Conservation (phyloP, 2,329 filamentous ascomycete genomes). For the Beauveria bassiana region DNA sequence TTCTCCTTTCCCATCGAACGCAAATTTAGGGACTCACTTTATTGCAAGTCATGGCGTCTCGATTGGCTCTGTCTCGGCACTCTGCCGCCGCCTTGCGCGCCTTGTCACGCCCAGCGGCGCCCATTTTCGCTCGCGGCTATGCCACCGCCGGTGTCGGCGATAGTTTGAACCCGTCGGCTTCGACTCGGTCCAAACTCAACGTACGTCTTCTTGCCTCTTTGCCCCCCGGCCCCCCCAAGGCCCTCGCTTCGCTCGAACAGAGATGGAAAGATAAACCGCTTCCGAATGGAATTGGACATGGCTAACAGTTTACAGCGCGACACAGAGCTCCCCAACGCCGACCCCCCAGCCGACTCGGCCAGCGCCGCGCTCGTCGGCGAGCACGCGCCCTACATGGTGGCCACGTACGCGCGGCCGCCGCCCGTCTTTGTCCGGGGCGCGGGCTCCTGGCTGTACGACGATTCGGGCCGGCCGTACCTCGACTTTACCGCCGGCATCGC, state of each 20-base stretch:
- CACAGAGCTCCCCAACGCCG: conserved; percentile 51
- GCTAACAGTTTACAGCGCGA: conserved; percentile 19
- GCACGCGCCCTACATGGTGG: conserved; percentile 83
- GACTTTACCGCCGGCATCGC: conserved; percentile 96
- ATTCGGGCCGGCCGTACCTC: conserved; percentile 75
- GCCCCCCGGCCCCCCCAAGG: no score
- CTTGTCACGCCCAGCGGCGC: not conserved
- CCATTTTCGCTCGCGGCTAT: not conserved
- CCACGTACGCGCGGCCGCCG: conserved; percentile 84
- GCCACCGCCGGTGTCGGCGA: conserved; percentile 9
- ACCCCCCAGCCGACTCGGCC: conserved; percentile 64
- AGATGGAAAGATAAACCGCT: no score
- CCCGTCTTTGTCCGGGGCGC: conserved; percentile 85
- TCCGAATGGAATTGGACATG: not conserved
- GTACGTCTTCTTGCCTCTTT: not conserved
- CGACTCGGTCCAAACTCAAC: not conserved
- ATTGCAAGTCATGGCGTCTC: conserved; percentile 3
- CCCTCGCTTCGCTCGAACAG: not conserved
- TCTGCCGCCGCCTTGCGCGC: conserved; percentile 1
- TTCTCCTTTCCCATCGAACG: not conserved
- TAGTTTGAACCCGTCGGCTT: not conserved
- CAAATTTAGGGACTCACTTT: not conserved
- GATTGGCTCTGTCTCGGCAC: not conserved
- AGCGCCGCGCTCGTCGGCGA: conserved; percentile 68
- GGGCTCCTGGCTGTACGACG: conserved; percentile 83